Evolutionary conservation across 108 stramenopile species (phyloP).

Genomic region (Cyclotella kingstonii): DNA sequence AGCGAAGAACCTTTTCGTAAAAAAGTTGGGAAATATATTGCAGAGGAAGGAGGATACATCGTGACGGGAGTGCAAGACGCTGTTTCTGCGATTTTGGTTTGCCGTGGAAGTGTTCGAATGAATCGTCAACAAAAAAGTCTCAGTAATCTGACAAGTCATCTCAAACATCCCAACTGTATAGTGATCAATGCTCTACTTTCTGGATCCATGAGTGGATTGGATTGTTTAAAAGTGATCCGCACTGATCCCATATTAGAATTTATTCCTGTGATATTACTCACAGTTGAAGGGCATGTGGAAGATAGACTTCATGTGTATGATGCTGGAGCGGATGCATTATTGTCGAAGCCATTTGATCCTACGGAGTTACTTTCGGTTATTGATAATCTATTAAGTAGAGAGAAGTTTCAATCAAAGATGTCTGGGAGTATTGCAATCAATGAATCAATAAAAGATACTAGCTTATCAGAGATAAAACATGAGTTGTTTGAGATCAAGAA

Average conservation of each 20-base stretch:
- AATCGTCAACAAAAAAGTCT: slow-evolving; percentile 8
- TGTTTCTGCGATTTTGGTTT: slow-evolving; percentile 48
- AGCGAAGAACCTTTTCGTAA: slow-evolving; percentile 71
- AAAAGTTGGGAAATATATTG: slow-evolving; percentile 67
- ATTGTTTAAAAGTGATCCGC: slow-evolving; percentile 63
- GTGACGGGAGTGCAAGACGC: slow-evolving; percentile 76
- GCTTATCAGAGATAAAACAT: slow-evolving; percentile 1
- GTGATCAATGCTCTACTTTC: slow-evolving; percentile 25
- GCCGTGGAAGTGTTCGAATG: slow-evolving; percentile 31
- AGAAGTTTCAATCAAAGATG: slow-evolving; percentile 15
- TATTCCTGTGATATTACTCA: slow-evolving; percentile 77
- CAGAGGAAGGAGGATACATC: slow-evolving; percentile 62
- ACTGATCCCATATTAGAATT: slow-evolving; percentile 37
- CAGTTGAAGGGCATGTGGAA: slow-evolving; percentile 67
- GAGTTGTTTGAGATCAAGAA: slow-evolving; percentile 46
- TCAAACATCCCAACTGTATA: slow-evolving; percentile 27
- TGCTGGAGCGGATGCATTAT: slow-evolving; percentile 81
- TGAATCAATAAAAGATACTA: neutral
- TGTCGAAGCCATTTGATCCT: slow-evolving; percentile 86
- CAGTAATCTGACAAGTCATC: neutral
- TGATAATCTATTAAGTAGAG: slow-evolving; percentile 50
- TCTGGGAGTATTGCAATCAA: neutral
- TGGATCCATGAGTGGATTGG: slow-evolving; percentile 61
- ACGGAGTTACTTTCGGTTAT: slow-evolving; percentile 77
- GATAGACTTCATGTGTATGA: slow-evolving; percentile 81